Base-by-base conservation (phyloP, 2,329 filamentous ascomycete species). In the Aspergillus transmontanensis region DNA sequence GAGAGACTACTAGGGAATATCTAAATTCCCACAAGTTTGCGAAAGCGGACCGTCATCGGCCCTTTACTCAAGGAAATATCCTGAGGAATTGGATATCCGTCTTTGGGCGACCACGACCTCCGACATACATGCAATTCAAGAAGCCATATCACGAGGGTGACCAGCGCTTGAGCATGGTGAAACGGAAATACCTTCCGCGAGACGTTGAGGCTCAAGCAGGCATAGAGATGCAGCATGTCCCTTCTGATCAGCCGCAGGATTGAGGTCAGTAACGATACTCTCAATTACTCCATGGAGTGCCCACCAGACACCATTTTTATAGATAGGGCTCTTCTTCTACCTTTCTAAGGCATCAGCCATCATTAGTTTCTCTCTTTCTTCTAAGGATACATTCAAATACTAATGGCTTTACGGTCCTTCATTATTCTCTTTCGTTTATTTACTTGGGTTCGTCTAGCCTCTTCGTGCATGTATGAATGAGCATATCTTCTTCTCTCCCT, bases 1-100 rank as follows among this genome's bases (percentile, higher is more conserved):
- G 94, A 56, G 94, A 99, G 82, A 99, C 94, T 0, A 99, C 95
- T 0, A 86, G 95, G 69, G 95, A 99, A 79, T 97, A 97, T 76
- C 87, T 99, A 68, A 97, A 96, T 79, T 94, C 91, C 5, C 93
- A 97, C 79, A 98, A 98, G 78, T 98, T 99, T 76, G 82, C 90
- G 66, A 96, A 95, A 80, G 90, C 90, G 71, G 94, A 99, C 76
- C 88, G 95, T 14, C 96, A 97, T 78, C 85, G 94, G 50, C 93
- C 95, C 1, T 99, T 96, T 71, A 94, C 89, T 1, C 93, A 96
- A 73, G 89, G 89, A 41, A 90, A 83, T 68, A 82, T 90, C 55
- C 78, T 90, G 72, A 89, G 85, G 72, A 99, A 99, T 78, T 93
- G 92, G 86, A 78, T 91, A 43, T 86, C 89, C 9, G 93, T 97